Evolutionary conservation across 441 rosid species (phyloP), one percentile per base, ranked within the genome.

Genomic region (Metrosideros polymorpha): DNA sequence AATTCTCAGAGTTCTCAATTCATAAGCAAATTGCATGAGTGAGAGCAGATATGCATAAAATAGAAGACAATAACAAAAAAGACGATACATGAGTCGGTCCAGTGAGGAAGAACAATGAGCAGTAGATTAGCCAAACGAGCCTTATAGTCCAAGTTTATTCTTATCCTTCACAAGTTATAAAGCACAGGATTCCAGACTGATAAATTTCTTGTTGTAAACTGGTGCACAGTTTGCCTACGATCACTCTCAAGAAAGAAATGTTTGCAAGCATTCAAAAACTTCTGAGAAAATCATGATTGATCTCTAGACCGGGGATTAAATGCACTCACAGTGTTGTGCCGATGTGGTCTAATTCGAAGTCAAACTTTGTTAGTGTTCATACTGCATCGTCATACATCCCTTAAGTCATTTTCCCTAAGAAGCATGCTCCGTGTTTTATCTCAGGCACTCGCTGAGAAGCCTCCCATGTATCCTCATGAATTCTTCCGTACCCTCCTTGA

Each of bases 371-470:
- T 82, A 22, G 84, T 5, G 27, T 50, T 50, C 59, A 22, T 49
- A 53, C n/a, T 83, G 43, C 55, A 49, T 10, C 27, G 43, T 3
- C 59, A 42, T 12, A 49, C n/a, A 29, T 83, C 45, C 84, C 57
- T 25, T 12, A 19, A 6, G 29, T 55, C 17, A 59, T 2, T 83
- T 83, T 52, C 45, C 61, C 59, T 83, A 49, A 51, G n/a, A 29
- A 51, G 61, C n/a, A 4, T 30, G 75, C 47, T 42, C 29, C 8
- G 32, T 84, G 71, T 86, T 66, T 45, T 75, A 42, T 87, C 63
- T 35, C 95, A 97, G 99, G 99, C 99, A 53, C 92, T 96, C 82
- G 91, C 96, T 61, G 98, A 96, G 93, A 90, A 95, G 84, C 96
- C 97, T 24, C 97, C 98, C 27, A 82, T 95, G 90, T 91, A 96